A percentile compares a stretch with the other conserved stretches of the same genome.
Evolutionary conservation across 257 asterid species (phyloP).

Genomic region (Capsicum baccatum): DNA sequence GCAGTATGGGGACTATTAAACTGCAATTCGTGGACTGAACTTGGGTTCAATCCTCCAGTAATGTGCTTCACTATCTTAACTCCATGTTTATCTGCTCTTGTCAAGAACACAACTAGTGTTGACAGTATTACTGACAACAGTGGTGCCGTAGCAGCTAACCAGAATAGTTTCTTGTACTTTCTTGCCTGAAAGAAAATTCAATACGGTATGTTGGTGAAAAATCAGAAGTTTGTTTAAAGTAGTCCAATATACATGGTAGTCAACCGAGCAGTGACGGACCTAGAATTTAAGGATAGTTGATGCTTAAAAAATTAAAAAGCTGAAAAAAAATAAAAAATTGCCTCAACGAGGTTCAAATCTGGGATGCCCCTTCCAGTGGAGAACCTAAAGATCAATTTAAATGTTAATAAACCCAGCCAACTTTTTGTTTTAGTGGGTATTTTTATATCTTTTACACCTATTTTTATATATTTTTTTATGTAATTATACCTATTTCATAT

Average conservation of each 20-base stretch:
- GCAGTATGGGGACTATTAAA: conserved; percentile 40
- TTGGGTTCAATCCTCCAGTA: conserved; percentile 47
- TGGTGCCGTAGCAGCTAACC: conserved; percentile 54
- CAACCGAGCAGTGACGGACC: too few species aligned
- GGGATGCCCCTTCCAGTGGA: too few species aligned
- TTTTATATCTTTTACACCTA: too few species aligned
- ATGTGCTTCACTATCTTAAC: conserved; percentile 49
- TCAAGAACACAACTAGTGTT: conserved; percentile 45
- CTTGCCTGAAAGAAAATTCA: conserved; percentile 36
- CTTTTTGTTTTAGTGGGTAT: too few species aligned
- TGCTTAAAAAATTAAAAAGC: too few species aligned
- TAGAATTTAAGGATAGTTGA: too few species aligned
- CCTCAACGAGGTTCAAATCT: too few species aligned
- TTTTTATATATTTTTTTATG: too few species aligned
- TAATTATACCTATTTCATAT: too few species aligned
- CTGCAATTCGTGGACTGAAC: conserved; percentile 40
- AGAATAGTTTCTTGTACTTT: conserved; percentile 47
- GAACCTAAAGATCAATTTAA: too few species aligned
- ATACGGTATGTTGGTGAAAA: background rate
- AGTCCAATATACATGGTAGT: background rate
- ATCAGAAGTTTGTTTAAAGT: background rate
- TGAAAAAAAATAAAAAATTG: too few species aligned
- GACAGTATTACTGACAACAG: conserved; percentile 44
- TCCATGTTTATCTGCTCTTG: conserved; percentile 51
- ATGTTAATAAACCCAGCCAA: too few species aligned